These are phyloP conservation scores for Botryotinia globosa DNA, from an alignment of 2,329 filamentous ascomycete species.

Conservation along the genomic window DNA sequence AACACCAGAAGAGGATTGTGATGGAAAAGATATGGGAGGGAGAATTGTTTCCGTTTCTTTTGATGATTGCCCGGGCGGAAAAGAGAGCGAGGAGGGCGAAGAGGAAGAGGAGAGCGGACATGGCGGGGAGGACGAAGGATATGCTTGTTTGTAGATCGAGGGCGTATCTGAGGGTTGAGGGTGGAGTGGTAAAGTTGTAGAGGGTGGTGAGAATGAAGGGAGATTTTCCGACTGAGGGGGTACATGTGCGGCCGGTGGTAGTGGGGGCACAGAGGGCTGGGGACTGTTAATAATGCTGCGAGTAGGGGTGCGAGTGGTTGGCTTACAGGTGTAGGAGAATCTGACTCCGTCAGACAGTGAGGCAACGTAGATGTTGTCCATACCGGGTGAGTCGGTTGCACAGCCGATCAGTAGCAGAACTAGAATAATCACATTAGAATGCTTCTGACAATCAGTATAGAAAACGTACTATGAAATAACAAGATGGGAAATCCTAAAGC, in stretches of 20 bases:
- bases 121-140: constrained; percentile 7
- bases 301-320: no score
- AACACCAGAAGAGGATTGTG: constrained; percentile 7
- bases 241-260: neutral
- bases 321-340: constrained; percentile 16
- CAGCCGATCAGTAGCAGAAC: constrained; percentile 8
- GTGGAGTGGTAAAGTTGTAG: constrained; percentile 5
- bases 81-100: neutral
- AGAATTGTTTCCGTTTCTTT: neutral
- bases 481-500: constrained; percentile 11
- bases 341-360: neutral
- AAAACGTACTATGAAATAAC: constrained; percentile 3
- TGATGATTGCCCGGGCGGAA: constrained; percentile 1
- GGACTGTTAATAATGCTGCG: neutral
- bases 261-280: constrained; percentile 10
- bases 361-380: constrained; percentile 12
- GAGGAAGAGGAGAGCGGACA: constrained; percentile 4
- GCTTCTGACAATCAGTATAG: no score
- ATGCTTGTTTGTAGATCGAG: constrained; percentile 5
- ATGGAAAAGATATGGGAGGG: neutral
- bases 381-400: constrained; percentile 11
- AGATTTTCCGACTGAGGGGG: constrained; percentile 8
- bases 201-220: neutral
- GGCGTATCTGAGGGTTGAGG: neutral
- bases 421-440: neutral